Base-by-base conservation (phyloP, 1,139 yeast genomes). In the Kurtzmaniella quercitrusa region DNA sequence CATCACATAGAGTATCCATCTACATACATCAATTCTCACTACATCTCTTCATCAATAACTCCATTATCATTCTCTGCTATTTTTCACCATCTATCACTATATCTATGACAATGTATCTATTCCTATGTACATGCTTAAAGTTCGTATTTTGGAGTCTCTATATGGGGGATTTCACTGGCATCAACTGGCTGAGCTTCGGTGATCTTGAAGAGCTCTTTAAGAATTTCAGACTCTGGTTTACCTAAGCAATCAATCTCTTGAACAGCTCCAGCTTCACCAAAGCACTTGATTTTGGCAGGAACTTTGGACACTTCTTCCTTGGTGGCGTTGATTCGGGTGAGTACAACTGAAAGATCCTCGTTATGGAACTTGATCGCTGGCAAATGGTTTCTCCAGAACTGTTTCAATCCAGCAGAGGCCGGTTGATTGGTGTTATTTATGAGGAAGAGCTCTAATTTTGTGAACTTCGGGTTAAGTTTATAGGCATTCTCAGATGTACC, bases 291-390 rank as follows among this genome's bases (percentile, higher is more conserved):
- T 45, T 60, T 63, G 17, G 79, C 73, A 1, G 86, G 86, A 48
- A 78, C 70, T 40, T 66, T 60, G 38, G 65, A 69, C 31, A 73
- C 73, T 33, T 71, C 66, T 41, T 56, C 58, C 46, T 64, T 67
- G 41, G 63, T 65, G 23, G 60, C 62, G 29, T 66, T 65, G 38
- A 84, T 70, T 51, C 87, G 71, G 23, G 74, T 67, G 39, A 89
- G 85, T 25, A 78, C 72, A 47, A 88, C 81, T 31, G 79, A 75
- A 29, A 86, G 59, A 37, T 70, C 68, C 25, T 93, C 93, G 62
- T 90, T 90, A 66, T 88, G 91, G 63, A 86, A 90, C 59, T 82
- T 85, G 47, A 90, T 70, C 12, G 89, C 81, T 17, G 95, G 95
- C 46, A 89, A 69, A 62, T 81, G 77, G 42, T 72, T 67, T 55